Evolutionary conservation across 2,329 filamentous ascomycete genomes (phyloP).

Genomic region (Raffaelea deltoideospora): DNA sequence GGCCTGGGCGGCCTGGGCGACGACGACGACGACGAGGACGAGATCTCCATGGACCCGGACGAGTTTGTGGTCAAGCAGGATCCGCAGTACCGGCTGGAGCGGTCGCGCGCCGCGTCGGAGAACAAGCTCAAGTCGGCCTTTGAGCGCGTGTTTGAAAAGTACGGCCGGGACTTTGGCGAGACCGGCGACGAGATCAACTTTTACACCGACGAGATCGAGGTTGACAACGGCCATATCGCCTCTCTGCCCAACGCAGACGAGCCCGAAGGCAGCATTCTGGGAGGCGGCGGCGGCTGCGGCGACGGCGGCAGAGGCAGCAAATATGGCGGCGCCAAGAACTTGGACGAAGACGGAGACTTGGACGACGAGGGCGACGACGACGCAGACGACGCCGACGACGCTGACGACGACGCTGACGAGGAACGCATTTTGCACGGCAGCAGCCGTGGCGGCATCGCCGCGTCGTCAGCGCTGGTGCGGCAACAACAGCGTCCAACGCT

Average conservation of each 20-base stretch:
- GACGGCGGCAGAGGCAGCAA: slow-evolving; percentile 11
- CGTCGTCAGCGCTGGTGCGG: background rate
- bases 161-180: slow-evolving; percentile 65
- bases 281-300: slow-evolving; percentile 8
- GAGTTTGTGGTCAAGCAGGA: slow-evolving; percentile 33
- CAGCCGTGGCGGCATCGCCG: background rate
- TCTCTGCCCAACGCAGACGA: slow-evolving; percentile 20
- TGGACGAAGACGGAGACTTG: slow-evolving; percentile 1
- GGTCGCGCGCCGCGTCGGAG: slow-evolving; percentile 51
- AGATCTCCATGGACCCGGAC: slow-evolving; percentile 30
- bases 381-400: slow-evolving; percentile 8
- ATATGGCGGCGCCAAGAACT: background rate
- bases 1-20: no score
- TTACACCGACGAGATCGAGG: slow-evolving; percentile 63
- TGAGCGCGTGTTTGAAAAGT: slow-evolving; percentile 81
- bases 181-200: slow-evolving; percentile 85
- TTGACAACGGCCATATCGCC: slow-evolving; percentile 76
- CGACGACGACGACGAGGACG: slow-evolving; percentile 29
- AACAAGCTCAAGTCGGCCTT: slow-evolving; percentile 66
- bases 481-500: background rate
- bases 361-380: slow-evolving; percentile 14
- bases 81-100: slow-evolving; percentile 40
- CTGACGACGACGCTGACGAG: slow-evolving; percentile 14
- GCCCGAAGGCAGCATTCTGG: background rate
- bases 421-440: slow-evolving; percentile 12